Evolutionary conservation across 371 early-diverging fungal genomes (phyloP), one percentile per base, ranked within the genome.

Genomic region (Lichtheimia ornata): DNA sequence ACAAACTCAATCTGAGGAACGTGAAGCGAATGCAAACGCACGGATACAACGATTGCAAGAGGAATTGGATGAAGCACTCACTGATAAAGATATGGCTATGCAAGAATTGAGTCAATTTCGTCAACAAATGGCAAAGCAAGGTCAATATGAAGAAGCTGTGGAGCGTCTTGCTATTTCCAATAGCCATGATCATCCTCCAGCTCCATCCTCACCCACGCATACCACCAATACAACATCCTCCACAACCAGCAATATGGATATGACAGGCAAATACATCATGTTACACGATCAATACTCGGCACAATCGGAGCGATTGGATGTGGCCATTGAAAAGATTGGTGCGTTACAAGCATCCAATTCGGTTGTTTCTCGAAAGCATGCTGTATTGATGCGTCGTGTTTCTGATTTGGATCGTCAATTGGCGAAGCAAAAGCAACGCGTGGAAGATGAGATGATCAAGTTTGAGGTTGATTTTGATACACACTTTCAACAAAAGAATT

Each of bases 321-420:
- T 11, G 1, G 56, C 57, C 2, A 41, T 63, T 27, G 58, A 63
- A 17, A 58, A 50, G 40, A 58, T 45, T 7, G 40, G 35, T 5
- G n/a, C 20, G 22, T 25, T 58, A 13, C 30, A 45, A 40, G 40
- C 59, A 6, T 11, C 59, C 50, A 18, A 58, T 15, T 35, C 58
- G 4, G 41, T 50, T 6, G 42, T 53, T 9, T 54, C 58, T n/a
- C 51, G 64, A 9, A 59, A 50, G 18, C 35, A 59, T 40, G 58
- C 64, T 2, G 45, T 40, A 11, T 15, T 58, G 28, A 53, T 57
- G 59, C 64, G 65, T 20, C 65, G 65, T 11, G 59, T 64, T 5
- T 14, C 53, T 5, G 59, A 64, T 28, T 50, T 64, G 25, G 59
- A 59, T 17, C 47, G 50, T 17, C 58, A 58, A 25, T 41, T 64